Conservation (phyloP, 768 basidiomycete species). For the Gloeopeniophorella convolvens region DNA sequence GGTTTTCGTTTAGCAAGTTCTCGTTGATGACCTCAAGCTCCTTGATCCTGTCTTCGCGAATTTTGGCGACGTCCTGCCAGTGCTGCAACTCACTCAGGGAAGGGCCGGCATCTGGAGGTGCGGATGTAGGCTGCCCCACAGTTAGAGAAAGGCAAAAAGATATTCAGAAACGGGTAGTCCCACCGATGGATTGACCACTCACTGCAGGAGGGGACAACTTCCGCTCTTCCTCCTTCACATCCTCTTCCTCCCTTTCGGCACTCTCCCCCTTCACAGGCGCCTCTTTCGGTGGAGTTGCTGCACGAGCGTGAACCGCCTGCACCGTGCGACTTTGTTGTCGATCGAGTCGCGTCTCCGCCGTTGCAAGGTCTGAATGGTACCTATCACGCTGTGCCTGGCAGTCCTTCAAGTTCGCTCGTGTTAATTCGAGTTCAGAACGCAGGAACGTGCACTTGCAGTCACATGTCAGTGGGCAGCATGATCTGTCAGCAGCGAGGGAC, state of each 20-base stretch:
- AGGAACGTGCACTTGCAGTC: slow-evolving; percentile 46
- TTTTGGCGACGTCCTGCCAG: slow-evolving; percentile 37
- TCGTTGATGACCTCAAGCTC: slow-evolving; percentile 19
- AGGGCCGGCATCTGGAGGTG: slow-evolving; percentile 28
- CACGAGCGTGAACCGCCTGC: slow-evolving; percentile 10
- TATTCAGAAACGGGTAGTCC: slow-evolving; percentile 46
- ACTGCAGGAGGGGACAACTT: slow-evolving; percentile 63
- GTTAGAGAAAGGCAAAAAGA: slow-evolving; percentile 39
- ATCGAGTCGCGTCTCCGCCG: slow-evolving; percentile 57
- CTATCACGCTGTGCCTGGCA: slow-evolving; percentile 41
- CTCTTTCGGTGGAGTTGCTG: slow-evolving; percentile 6
- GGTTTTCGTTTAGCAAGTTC: slow-evolving; percentile 23
- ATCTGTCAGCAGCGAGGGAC: slow-evolving; percentile 18
- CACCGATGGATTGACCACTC: slow-evolving; percentile 66
- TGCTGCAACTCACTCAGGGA: slow-evolving; percentile 26
- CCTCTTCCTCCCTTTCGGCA: slow-evolving; percentile 23
- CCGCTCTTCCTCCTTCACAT: slow-evolving; percentile 38
- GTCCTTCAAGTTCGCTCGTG: slow-evolving; percentile 45
- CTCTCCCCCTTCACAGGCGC: slow-evolving; percentile 13
- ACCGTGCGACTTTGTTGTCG: slow-evolving; percentile 52
- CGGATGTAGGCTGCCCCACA: slow-evolving; percentile 34
- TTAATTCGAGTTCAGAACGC: slow-evolving; percentile 49
- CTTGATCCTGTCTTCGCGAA: slow-evolving; percentile 25
- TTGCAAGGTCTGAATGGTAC: slow-evolving; percentile 45
- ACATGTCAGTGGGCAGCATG: slow-evolving; percentile 9